These are phyloP conservation scores for Aschersonia sp. DNA, from an alignment of 2,329 filamentous ascomycete genomes.

Conservation along the genomic window DNA sequence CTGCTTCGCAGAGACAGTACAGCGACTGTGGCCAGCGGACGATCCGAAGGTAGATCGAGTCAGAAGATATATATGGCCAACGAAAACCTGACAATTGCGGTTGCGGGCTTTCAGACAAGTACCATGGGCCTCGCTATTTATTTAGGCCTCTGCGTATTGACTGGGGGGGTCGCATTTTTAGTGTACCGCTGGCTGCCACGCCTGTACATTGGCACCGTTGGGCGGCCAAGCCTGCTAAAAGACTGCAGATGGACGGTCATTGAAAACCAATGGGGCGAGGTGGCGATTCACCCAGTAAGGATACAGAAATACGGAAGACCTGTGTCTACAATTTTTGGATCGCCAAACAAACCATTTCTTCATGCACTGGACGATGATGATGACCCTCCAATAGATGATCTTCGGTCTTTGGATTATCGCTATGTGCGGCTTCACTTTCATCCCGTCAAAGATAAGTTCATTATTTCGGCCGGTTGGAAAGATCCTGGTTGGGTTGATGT, in stretches of 20 bases:
- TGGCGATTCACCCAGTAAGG: conserved; percentile 59
- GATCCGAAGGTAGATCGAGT: conserved; percentile 48
- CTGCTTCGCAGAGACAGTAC: conserved; percentile 59
- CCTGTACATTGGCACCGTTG: conserved; percentile 68
- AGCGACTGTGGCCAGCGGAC: conserved; percentile 52
- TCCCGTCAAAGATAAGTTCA: conserved; percentile 75
- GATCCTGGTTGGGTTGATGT: conserved; percentile 80
- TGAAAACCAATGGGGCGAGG: conserved; percentile 96
- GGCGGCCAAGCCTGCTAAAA: conserved; percentile 50
- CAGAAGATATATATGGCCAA: conserved; percentile 91
- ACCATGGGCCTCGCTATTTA: conserved; percentile 55
- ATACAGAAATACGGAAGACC: conserved; percentile 36
- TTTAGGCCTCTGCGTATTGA: conserved; percentile 52
- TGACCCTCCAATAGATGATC: conserved; percentile 59
- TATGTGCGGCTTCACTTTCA: conserved; percentile 92
- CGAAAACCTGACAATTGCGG: conserved; percentile 85
- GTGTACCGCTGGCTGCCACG: conserved; percentile 80
- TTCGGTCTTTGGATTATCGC: conserved; percentile 77
- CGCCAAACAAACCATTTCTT: conserved; percentile 43
- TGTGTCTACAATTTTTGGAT: conserved; percentile 51
- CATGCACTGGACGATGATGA: conserved; percentile 43
- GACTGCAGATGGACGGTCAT: conserved; percentile 85
- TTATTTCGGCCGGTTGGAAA: conserved; percentile 82
- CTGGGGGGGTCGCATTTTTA: conserved; percentile 68
- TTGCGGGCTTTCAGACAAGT: conserved; percentile 81